Evolutionary conservation across 2,329 filamentous ascomycete species (phyloP).

Genomic region (Thelonectria discophora): DNA sequence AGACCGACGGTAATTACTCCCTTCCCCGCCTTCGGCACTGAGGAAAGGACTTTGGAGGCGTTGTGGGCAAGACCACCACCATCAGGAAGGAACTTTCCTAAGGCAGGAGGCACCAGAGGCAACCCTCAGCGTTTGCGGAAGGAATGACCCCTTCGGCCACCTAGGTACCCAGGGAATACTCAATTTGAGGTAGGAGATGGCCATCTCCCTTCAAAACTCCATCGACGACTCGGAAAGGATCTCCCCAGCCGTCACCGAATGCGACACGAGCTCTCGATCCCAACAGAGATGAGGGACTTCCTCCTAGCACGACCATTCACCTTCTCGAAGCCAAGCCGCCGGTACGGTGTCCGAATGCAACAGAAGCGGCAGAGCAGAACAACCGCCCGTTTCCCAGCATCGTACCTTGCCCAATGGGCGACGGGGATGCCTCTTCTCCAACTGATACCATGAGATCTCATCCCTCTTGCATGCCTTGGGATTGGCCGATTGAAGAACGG

Average conservation of each 20-base stretch:
- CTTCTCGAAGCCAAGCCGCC: slow-evolving; percentile 8
- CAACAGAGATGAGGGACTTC: slow-evolving; percentile 7
- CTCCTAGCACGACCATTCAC: neutral
- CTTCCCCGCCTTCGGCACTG: no score
- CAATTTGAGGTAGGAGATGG: no score
- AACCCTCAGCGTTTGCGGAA: no score
- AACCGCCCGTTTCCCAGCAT: slow-evolving; percentile 3
- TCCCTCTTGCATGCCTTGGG: neutral
- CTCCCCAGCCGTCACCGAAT: slow-evolving; percentile 13
- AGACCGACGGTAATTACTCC: neutral
- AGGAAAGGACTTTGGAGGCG: no score
- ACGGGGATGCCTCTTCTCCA: neutral
- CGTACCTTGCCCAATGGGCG: slow-evolving; percentile 17
- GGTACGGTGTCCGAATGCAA: slow-evolving; percentile 6
- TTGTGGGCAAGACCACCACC: no score
- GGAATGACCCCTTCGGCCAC: no score
- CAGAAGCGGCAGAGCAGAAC: slow-evolving; percentile 15
- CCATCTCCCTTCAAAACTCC: neutral
- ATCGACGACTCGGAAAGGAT: neutral
- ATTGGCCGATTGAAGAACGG: slow-evolving; percentile 18
- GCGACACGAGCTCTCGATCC: slow-evolving; percentile 6
- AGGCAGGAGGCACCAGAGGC: no score
- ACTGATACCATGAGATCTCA: slow-evolving; percentile 10
- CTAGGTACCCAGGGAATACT: no score
- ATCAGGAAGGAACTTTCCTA: neutral